Evolutionary conservation across 2,329 filamentous ascomycete genomes (phyloP).

Genomic region (Nigrospora osmanthi): DNA sequence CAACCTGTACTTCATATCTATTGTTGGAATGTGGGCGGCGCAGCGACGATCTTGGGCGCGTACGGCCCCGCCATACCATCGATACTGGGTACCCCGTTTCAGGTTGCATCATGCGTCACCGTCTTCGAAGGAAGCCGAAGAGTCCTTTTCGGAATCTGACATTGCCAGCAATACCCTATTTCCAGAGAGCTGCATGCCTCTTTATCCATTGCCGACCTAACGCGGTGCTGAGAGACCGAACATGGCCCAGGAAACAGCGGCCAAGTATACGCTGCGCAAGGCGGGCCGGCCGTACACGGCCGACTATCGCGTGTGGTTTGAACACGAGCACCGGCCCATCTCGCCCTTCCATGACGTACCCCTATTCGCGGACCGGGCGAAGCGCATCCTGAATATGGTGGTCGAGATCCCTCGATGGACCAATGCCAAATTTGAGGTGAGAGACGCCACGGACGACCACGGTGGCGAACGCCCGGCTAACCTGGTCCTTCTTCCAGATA

Average conservation of each 20-base stretch:
- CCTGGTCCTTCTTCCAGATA: constrained; percentile 49
- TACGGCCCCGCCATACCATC: too few species aligned
- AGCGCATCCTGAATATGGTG: constrained; percentile 93
- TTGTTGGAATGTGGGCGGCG: too few species aligned
- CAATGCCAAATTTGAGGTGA: constrained; percentile 94
- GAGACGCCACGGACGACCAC: constrained; percentile 19
- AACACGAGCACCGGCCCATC: constrained; percentile 85
- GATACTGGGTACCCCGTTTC: too few species aligned
- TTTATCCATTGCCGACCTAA: too few species aligned
- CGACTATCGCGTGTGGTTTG: constrained; percentile 90
- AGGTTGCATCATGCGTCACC: too few species aligned
- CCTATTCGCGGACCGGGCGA: constrained; percentile 87
- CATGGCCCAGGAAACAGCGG: constrained; percentile 38
- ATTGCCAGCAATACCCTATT: too few species aligned
- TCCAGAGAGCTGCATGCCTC: too few species aligned
- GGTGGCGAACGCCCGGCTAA: background rate
- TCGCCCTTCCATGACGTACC: constrained; percentile 96
- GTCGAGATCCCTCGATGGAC: constrained; percentile 98
- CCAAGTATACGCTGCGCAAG: constrained; percentile 70
- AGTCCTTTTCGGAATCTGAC: too few species aligned
- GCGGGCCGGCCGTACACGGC: constrained; percentile 79
- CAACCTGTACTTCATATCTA: too few species aligned
- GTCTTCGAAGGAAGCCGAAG: too few species aligned
- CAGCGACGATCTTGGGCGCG: too few species aligned
- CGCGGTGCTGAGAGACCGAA: background rate